These are phyloP conservation scores for Tremella fuciformis DNA, from an alignment of 768 basidiomycete genomes.

Conservation along the genomic window DNA sequence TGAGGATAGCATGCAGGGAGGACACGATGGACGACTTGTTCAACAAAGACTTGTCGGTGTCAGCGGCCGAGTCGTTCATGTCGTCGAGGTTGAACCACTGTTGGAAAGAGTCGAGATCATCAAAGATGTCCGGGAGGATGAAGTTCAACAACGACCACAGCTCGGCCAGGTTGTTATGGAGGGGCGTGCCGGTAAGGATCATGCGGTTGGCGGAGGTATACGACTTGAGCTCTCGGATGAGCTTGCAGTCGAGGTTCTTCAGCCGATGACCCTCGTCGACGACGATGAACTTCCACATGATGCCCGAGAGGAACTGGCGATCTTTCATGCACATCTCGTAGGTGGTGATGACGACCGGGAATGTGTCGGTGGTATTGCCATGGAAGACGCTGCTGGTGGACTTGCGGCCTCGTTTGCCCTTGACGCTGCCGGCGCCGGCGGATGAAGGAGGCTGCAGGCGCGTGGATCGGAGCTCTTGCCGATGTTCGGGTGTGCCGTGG, in stretches of 20 bases:
- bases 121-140: constrained; percentile 88
- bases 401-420: constrained; percentile 32
- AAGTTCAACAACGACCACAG: constrained; percentile 95
- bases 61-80: constrained; percentile 26
- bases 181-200: constrained; percentile 91
- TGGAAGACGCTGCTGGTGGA: constrained; percentile 26
- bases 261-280: constrained; percentile 76
- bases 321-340: constrained; percentile 91
- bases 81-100: constrained; percentile 62
- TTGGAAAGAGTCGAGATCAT: constrained; percentile 83
- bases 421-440: constrained; percentile 32
- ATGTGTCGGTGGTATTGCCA: constrained; percentile 54
- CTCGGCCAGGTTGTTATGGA: constrained; percentile 93
- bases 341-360: constrained; percentile 83
- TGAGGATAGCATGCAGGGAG: constrained; percentile 82
- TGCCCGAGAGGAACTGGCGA: constrained; percentile 62
- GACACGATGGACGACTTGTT: constrained; percentile 63
- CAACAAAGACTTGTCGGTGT: constrained; percentile 24
- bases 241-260: constrained; percentile 88
- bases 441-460: constrained; percentile 55
- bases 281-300: constrained; percentile 73
- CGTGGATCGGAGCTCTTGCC: constrained; percentile 71
- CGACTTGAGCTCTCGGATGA: constrained; percentile 85
- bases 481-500: constrained; percentile 77
- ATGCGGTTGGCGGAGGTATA: constrained; percentile 80